Base-by-base conservation (phyloP, 1,284 basidiomycete genomes). In the Anthracocystis walkeri region DNA sequence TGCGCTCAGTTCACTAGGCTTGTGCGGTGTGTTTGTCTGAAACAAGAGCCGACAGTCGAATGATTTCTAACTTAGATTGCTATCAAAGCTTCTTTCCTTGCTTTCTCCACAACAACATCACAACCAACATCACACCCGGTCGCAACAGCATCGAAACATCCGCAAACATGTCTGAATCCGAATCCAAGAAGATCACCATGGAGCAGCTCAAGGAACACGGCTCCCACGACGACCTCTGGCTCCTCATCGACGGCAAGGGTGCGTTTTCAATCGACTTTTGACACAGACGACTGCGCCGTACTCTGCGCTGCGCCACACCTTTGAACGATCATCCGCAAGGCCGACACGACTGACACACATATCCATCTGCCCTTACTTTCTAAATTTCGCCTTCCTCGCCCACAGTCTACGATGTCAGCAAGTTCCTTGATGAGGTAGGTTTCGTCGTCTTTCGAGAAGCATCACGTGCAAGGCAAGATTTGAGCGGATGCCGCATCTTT, bases 361-460 rank as follows among this genome's bases (percentile, higher is more conserved):
- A 7, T 33, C 27, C 11, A 21, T 46, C 38, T 40, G 45, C 44
- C 20, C 5, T 35, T 27, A 10, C 14, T 10, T 33, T n/a, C 31
- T 41, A 11, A 3, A n/a, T 16, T 35, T 11, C 12, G 35, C 35
- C 16, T 38, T 16, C 14, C 4, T 16, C 21, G 11, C 27, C 45
- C 29, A 10, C 86, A 96, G 96, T 99, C 65, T 99, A 99, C 89
- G 90, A 97, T 87, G 91, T 92, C 79, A 91, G 94, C 58, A 92
- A 92, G 85, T 99, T 99, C 90, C 88, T 96, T 82, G 95, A 98
- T 87, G 96, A 99, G 92, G 93, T 95, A 86, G 73, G 88, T 86
- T 48, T 21, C n/a, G 16, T 21, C 41, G 6, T 4, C 40, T 20
- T 21, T 20, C 10, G n/a, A 31, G 48, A n/a, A n/a, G 6, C 46